These are phyloP conservation scores for Calonectria crousiana DNA, from an alignment of 2,329 filamentous ascomycete genomes.

Conservation along the genomic window DNA sequence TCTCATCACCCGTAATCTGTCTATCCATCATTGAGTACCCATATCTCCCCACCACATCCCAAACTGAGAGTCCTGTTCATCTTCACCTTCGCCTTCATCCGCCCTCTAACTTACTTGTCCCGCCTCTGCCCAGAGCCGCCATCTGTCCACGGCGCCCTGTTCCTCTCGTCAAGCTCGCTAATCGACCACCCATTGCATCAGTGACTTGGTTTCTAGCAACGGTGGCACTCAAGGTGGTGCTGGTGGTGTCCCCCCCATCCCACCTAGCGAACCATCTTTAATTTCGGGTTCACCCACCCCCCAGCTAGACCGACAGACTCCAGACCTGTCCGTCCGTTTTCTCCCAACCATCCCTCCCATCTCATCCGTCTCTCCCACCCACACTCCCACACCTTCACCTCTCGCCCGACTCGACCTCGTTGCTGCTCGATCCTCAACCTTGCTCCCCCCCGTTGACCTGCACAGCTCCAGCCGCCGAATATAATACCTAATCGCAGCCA, in stretches of 20 bases:
- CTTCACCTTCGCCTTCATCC: background rate
- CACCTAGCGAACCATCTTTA: slow-evolving; percentile 42
- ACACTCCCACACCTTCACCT: slow-evolving; percentile 36
- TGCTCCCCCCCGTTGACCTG: slow-evolving; percentile 25
- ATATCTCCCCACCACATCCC: background rate
- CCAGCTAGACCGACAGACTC: slow-evolving; percentile 39
- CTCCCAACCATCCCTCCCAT: slow-evolving; percentile 41
- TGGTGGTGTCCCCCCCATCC: slow-evolving; percentile 31
- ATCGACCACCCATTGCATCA: slow-evolving; percentile 15
- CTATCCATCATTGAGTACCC: background rate
- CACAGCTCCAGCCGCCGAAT: slow-evolving; percentile 29
- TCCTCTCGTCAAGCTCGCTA: background rate
- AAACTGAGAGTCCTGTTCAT: background rate
- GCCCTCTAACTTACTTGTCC: background rate
- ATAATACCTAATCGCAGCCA: slow-evolving; percentile 51
- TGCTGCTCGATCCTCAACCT: slow-evolving; percentile 21
- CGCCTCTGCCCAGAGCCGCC: background rate
- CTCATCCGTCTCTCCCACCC: slow-evolving; percentile 32
- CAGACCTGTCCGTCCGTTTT: slow-evolving; percentile 41
- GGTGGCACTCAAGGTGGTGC: slow-evolving; percentile 27
- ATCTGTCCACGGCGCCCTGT: background rate
- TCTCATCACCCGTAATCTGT: background rate
- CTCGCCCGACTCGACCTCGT: slow-evolving; percentile 13
- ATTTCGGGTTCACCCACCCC: slow-evolving; percentile 40
- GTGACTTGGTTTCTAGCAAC: slow-evolving; percentile 1